Evolutionary conservation across 2,329 filamentous ascomycete genomes (phyloP).

Genomic region (Ophioceras dolichostomum): DNA sequence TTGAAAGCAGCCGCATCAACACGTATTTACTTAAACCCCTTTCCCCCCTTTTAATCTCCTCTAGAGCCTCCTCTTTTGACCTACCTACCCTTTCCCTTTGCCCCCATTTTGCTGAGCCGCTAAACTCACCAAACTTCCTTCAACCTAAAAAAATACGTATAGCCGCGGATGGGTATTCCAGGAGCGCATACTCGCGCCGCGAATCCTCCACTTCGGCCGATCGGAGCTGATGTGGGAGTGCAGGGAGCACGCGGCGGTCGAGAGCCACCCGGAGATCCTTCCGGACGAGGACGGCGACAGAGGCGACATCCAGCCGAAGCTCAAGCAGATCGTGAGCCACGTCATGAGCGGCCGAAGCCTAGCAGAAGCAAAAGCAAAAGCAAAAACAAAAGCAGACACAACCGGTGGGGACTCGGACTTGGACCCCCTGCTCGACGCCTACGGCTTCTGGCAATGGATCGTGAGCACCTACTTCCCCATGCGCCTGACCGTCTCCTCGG

Average conservation of each 20-base stretch:
- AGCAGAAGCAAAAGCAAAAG: background rate
- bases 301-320: background rate
- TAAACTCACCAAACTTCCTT: background rate
- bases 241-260: background rate
- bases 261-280: background rate
- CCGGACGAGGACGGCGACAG: background rate
- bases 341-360: background rate
- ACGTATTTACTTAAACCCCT: too few relatives aligned
- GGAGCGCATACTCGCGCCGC: conserved; percentile 4
- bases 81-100: background rate
- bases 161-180: conserved; percentile 4
- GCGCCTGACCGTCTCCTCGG: background rate
- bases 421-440: too few relatives aligned
- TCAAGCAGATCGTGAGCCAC: background rate
- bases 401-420: too few relatives aligned
- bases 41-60: background rate
- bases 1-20: background rate
- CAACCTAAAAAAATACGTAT: conserved; percentile 15
- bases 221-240: background rate
- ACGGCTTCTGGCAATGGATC: background rate
- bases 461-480: background rate
- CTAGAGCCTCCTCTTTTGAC: too few relatives aligned
- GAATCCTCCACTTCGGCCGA: conserved; percentile 2
- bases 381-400: too few relatives aligned
- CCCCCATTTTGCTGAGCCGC: background rate